Conservation (phyloP, 2,329 filamentous ascomycete species). For the Pyrenophora tritici-repentis region DNA sequence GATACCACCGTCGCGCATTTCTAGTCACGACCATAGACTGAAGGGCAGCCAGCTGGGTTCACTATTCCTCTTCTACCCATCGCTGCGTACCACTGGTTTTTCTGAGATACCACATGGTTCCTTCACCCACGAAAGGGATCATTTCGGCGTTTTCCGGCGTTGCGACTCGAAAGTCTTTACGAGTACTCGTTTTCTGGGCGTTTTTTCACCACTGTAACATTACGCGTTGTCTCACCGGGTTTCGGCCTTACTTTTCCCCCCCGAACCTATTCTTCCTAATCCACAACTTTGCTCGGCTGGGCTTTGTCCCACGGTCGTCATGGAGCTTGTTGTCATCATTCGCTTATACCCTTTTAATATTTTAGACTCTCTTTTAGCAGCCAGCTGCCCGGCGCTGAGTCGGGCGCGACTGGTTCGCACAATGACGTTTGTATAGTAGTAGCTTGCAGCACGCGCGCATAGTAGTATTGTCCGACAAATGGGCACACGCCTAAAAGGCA, state of each 20-base stretch:
- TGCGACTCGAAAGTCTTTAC: constrained; percentile 18
- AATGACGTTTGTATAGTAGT: constrained; percentile 46
- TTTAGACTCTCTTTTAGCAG: constrained; percentile 46
- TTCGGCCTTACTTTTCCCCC: constrained; percentile 9
- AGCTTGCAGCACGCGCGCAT: constrained; percentile 16
- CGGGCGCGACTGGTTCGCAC: constrained; percentile 22
- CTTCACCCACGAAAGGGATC: constrained; percentile 10
- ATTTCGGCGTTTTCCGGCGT: constrained; percentile 31
- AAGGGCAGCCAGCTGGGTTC: constrained; percentile 35
- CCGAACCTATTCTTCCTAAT: constrained; percentile 12
- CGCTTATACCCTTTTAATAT: constrained; percentile 45
- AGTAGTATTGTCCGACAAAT: background rate
- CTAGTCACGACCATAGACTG: constrained; percentile 32
- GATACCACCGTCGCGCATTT: constrained; percentile 46
- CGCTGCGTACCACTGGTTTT: constrained; percentile 31
- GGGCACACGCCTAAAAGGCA: constrained; percentile 10
- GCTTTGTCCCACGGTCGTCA: constrained; percentile 23
- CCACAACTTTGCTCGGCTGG: constrained; percentile 23
- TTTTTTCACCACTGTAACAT: constrained; percentile 38
- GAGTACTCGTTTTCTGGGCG: constrained; percentile 37
- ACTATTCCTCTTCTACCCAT: constrained; percentile 37
- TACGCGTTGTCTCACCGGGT: constrained; percentile 21
- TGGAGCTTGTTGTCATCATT: constrained; percentile 36
- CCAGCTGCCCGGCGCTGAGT: constrained; percentile 15
- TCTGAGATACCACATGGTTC: constrained; percentile 30